These are phyloP conservation scores for Ogataea zsoltii DNA, from an alignment of 805 yeast species.

Conservation along the genomic window DNA sequence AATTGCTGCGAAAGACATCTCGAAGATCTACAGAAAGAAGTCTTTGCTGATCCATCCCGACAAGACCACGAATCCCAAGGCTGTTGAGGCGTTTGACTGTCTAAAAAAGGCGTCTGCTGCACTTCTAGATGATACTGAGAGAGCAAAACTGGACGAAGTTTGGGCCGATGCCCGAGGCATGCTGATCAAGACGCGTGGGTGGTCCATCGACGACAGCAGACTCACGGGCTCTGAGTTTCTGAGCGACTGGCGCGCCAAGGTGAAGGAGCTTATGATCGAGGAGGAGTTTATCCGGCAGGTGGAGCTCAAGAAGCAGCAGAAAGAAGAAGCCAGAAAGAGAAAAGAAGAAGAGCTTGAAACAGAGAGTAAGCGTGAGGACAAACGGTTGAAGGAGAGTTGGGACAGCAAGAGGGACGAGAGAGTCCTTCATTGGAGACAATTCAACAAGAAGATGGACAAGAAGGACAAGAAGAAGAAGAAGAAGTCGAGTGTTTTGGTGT, in stretches of 20 bases:
- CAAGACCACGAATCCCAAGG: constrained; percentile 53
- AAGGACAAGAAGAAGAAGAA: constrained; percentile 48
- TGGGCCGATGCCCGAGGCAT: constrained; percentile 45
- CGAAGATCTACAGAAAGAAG: constrained; percentile 53
- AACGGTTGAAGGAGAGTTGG: constrained; percentile 51
- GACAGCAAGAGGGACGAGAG: constrained; percentile 59
- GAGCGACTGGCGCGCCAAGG: constrained; percentile 42
- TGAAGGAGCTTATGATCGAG: constrained; percentile 45
- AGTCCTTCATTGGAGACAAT: constrained; percentile 61
- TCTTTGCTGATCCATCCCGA: constrained; percentile 73
- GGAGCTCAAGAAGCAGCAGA: constrained; percentile 42
- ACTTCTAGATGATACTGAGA: constrained; percentile 38
- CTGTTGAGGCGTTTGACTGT: constrained; percentile 63
- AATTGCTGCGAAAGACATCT: constrained; percentile 40
- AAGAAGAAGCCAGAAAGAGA: constrained; percentile 40
- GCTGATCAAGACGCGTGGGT: constrained; percentile 37
- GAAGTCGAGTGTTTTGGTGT: constrained; percentile 44
- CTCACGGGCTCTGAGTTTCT: constrained; percentile 37
- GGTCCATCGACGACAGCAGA: constrained; percentile 40
- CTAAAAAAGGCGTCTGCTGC: constrained; percentile 55
- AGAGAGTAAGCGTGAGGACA: constrained; percentile 32
- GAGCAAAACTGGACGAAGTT: constrained; percentile 44
- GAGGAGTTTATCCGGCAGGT: constrained; percentile 45
- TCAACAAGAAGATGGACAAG: constrained; percentile 43
- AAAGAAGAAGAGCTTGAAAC: constrained; percentile 35